A percentile compares a stretch with the other conserved stretches of the same genome.
Conservation (phyloP, 805 yeast species). For the Starmerella gropengiesseri region DNA sequence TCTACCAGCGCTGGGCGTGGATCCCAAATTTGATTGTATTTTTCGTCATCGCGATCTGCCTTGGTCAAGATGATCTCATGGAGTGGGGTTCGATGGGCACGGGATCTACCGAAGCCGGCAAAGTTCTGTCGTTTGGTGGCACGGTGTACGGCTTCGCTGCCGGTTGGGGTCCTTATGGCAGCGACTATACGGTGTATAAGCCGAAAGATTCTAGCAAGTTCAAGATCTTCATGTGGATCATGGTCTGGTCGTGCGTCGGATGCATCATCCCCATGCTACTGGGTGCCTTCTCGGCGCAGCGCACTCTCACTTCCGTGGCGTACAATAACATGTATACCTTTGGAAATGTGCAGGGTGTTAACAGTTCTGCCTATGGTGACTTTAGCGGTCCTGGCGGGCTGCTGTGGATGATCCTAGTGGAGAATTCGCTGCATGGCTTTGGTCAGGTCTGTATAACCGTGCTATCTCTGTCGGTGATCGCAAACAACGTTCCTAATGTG, state of each 20-base stretch:
- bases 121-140: constrained; percentile 71
- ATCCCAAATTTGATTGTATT: constrained; percentile 66
- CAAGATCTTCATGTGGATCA: constrained; percentile 54
- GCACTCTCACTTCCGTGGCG: constrained; percentile 36
- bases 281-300: constrained; percentile 81
- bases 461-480: constrained; percentile 76
- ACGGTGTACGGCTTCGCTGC: constrained; percentile 78
- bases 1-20: constrained; percentile 81
- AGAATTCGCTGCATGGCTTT: constrained; percentile 72
- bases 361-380: no score
- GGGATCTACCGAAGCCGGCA: constrained; percentile 64
- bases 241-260: constrained; percentile 56
- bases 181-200: constrained; percentile 86
- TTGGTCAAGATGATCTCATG: constrained; percentile 55
- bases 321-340: constrained; percentile 44
- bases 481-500: constrained; percentile 89
- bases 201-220: constrained; percentile 48
- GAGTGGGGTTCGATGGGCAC: constrained; percentile 39
- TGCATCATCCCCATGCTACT: constrained; percentile 60
- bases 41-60: constrained; percentile 66
- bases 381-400: constrained; percentile 92
- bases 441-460: constrained; percentile 84
- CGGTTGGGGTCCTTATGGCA: constrained; percentile 89
- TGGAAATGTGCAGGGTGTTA: no score
- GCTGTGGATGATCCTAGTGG: constrained; percentile 64